Evolutionary conservation across 495 filamentous ascomycete species (phyloP).

Genomic region (Aspergillus saccharolyticus): DNA sequence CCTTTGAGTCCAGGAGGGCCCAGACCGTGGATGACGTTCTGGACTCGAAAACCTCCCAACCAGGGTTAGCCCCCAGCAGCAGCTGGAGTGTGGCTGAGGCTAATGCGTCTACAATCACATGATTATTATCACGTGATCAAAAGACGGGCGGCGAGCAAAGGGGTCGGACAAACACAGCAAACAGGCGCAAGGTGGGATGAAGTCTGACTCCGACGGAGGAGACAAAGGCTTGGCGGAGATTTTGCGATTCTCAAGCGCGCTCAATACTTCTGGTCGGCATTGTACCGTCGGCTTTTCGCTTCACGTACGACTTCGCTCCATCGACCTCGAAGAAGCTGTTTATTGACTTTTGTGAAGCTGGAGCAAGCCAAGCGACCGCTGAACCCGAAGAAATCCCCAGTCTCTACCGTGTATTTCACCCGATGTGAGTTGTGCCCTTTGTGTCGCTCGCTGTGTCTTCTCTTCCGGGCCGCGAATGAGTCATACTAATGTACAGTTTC

Average conservation of each 20-base stretch:
- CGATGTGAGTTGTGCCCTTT: conserved; percentile 10
- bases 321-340: background rate
- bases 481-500: background rate
- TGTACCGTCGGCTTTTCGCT: background rate
- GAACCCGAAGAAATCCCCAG: background rate
- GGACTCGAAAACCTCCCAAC: conserved; percentile 17
- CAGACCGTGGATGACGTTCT: conserved; percentile 28
- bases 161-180: conserved; percentile 14
- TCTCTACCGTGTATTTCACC: background rate
- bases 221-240: conserved; percentile 30
- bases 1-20: conserved; percentile 27
- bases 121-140: conserved; percentile 11
- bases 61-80: background rate
- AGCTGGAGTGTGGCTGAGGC: conserved; percentile 19
- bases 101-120: conserved; percentile 3
- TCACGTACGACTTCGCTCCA: background rate
- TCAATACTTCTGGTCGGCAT: background rate
- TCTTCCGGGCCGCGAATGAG: background rate
- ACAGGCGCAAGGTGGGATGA: conserved; percentile 19
- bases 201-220: conserved; percentile 24
- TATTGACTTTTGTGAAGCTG: background rate
- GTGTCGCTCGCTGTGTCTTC: background rate
- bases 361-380: background rate
- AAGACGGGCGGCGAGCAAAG: background rate
- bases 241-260: background rate